A percentile compares a stretch with the other conserved stretches of the same genome.
These are phyloP conservation scores for Tetraselmis striata DNA, from an alignment of 139 green algal genomes.

Conservation along the genomic window DNA sequence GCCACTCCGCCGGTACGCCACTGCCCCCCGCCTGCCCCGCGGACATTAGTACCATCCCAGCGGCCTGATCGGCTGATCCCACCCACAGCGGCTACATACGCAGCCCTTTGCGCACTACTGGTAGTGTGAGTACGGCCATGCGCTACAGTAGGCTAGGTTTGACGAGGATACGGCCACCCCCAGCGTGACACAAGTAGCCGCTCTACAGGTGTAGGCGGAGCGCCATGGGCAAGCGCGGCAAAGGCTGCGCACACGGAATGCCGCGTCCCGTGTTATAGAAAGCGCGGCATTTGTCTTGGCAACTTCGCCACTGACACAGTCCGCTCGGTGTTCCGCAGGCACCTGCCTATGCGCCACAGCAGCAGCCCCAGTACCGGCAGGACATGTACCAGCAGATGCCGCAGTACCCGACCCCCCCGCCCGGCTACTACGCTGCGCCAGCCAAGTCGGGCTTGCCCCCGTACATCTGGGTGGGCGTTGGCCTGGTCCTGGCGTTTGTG, in stretches of 20 bases:
- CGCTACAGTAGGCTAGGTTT: no score
- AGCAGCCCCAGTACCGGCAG: neutral
- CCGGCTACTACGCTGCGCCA: neutral
- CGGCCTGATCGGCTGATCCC: no score
- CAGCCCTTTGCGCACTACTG: neutral
- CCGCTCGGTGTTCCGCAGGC: neutral
- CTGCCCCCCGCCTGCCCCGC: neutral
- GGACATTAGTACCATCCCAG: neutral
- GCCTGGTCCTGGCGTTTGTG: neutral
- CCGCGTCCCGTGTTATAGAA: no score
- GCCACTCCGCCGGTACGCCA: neutral
- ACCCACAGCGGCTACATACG: neutral
- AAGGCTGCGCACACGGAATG: no score
- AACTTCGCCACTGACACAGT: no score
- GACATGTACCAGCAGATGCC: neutral
- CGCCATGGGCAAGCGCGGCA: no score
- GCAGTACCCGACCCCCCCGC: neutral
- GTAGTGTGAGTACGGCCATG: neutral
- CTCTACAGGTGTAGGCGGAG: no score
- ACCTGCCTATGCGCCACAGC: neutral
- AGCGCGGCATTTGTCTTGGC: no score
- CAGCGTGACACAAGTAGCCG: no score
- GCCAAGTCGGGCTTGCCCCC: neutral
- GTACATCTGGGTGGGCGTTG: neutral
- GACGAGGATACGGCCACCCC: no score